phyloP scores from a whole-genome alignment of 1,284 basidiomycete genomes.

The Boletus nobilissimus region DNA sequence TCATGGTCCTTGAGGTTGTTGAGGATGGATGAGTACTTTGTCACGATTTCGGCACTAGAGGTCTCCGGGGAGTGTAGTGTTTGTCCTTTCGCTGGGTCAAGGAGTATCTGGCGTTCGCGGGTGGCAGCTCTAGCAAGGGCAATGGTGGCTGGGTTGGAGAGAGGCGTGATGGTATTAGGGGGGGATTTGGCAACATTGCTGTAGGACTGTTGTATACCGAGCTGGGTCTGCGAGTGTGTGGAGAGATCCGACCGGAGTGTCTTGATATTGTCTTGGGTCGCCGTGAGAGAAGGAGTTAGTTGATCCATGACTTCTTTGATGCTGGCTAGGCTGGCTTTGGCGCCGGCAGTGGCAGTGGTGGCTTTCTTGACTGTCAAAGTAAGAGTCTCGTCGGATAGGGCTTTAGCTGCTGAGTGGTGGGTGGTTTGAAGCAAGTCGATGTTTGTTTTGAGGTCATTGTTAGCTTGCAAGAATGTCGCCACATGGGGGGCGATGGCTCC shows the following conservation, averaged over 20 bases:
- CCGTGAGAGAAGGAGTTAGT: neutral
- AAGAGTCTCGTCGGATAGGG: neutral
- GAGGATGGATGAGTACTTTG: neutral
- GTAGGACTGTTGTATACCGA: neutral
- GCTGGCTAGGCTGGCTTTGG: neutral
- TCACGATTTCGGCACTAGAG: neutral
- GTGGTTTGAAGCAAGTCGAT: neutral
- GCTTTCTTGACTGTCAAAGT: neutral
- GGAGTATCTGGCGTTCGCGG: neutral
- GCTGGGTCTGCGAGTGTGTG: too few species aligned
- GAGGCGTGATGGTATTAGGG: neutral
- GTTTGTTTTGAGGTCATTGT: neutral
- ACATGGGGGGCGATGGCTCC: neutral
- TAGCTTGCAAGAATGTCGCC: neutral
- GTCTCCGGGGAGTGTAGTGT: neutral
- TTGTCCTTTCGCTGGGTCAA: neutral
- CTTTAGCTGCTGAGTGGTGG: neutral
- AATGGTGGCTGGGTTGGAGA: neutral
- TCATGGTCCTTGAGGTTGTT: fast-evolving
- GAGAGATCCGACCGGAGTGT: neutral
- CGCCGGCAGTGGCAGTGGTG: neutral
- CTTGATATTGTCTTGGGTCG: neutral
- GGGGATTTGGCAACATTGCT: neutral
- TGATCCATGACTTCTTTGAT: neutral
- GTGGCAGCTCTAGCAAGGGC: neutral